Evolutionary conservation across 257 asterid species (phyloP).

Genomic region (Solanum microdontum): DNA sequence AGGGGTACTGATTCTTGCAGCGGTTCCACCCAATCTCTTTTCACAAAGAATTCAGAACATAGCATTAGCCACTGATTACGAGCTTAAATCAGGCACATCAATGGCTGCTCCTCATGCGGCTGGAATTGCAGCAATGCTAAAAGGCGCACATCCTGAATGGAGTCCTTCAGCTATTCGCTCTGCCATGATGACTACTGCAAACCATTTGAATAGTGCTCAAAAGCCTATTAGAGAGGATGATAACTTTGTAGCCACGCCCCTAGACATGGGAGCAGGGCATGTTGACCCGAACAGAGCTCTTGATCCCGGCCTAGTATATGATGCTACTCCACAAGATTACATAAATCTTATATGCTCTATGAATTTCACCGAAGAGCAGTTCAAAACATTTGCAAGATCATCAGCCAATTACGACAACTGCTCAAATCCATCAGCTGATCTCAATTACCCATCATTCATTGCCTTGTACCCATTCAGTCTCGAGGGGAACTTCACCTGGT

Average conservation of each 20-base stretch:
- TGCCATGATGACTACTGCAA: not conserved
- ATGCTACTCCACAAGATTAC: slow-evolving; percentile 1
- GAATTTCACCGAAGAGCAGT: slow-evolving; percentile 2
- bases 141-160: not conserved
- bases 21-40: not conserved
- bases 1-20: not conserved
- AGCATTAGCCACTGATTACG: not conserved
- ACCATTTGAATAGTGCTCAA: not conserved
- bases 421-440: slow-evolving; percentile 2
- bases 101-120: not conserved
- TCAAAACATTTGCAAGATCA: not conserved
- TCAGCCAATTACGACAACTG: not conserved
- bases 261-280: slow-evolving; percentile 1
- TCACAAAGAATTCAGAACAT: not conserved
- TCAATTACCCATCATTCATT: slow-evolving; percentile 15
- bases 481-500: not conserved
- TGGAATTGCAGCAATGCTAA: not conserved
- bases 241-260: not conserved
- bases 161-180: not conserved
- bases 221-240: not conserved
- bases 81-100: not conserved
- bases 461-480: not conserved
- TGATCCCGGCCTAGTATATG: not conserved
- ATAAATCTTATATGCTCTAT: not conserved
- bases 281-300: not conserved